phyloP scores from a whole-genome alignment of 2,329 filamentous ascomycete genomes.

The Cytospora mali region DNA sequence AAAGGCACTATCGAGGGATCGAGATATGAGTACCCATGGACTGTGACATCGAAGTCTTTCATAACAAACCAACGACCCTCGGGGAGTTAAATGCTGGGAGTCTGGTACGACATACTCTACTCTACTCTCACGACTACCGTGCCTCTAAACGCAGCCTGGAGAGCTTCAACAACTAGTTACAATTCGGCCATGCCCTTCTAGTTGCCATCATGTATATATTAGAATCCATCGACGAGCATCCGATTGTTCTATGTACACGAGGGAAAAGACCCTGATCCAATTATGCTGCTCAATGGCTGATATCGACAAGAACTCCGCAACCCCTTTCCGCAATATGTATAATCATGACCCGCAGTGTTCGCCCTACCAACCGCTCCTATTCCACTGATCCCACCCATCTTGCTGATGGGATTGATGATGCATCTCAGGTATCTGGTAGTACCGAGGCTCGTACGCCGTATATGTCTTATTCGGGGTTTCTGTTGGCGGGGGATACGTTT shows the following conservation, averaged over 20 bases:
- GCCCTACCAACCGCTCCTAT: not conserved
- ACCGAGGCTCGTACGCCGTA: not conserved
- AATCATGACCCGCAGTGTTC: no score
- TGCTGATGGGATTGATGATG: not conserved
- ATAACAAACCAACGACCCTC: no score
- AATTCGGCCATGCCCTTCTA: not conserved
- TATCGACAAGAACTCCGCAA: no score
- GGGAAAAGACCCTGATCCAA: no score
- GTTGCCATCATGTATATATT: not conserved
- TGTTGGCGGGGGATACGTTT: not conserved
- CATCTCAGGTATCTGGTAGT: not conserved
- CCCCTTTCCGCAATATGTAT: no score
- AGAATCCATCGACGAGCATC: rapidly evolving
- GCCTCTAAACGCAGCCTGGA: not conserved
- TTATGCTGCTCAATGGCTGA: no score
- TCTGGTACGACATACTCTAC: no score
- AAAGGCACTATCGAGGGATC: no score
- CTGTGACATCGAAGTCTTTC: no score
- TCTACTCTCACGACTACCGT: no score
- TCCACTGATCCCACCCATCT: conserved; percentile 1
- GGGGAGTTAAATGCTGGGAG: no score
- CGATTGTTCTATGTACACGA: not conserved
- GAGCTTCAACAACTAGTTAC: not conserved
- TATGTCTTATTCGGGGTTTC: not conserved
- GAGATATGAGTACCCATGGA: no score